A percentile compares a stretch with the other conserved stretches of the same genome.
Evolutionary conservation across 2,329 filamentous ascomycete species (phyloP).

Genomic region (Monosporascus sp.): DNA sequence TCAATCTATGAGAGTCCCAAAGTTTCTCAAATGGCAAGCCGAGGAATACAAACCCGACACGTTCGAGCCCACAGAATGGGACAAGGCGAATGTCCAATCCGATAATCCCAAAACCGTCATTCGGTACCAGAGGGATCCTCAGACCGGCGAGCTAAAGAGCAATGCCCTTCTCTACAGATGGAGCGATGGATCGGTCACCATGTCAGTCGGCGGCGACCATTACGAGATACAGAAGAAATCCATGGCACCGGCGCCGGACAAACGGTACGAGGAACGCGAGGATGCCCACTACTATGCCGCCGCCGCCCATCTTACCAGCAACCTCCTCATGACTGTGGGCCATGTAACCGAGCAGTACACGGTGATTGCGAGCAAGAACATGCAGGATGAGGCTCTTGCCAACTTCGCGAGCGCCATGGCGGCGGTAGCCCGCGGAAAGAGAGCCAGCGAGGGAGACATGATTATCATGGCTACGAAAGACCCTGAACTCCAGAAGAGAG

Average conservation of each 20-base stretch:
- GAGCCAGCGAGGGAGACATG: slow-evolving; percentile 51
- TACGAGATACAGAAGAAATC: slow-evolving; percentile 68
- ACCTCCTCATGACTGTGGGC: slow-evolving; percentile 65
- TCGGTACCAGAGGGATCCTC: slow-evolving; percentile 62
- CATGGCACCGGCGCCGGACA: slow-evolving; percentile 56
- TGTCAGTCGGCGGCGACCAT: slow-evolving; percentile 70
- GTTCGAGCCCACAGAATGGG: slow-evolving; percentile 56
- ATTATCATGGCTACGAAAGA: slow-evolving; percentile 68
- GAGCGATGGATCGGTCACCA: slow-evolving; percentile 73
- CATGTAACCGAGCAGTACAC: slow-evolving; percentile 70
- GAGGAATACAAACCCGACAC: slow-evolving; percentile 59
- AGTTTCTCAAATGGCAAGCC: slow-evolving; percentile 66
- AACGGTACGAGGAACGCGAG: slow-evolving; percentile 59
- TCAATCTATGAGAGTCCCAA: slow-evolving; percentile 64
- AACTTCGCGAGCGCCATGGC: slow-evolving; percentile 63
- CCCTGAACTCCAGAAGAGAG: slow-evolving; percentile 67
- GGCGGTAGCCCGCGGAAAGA: slow-evolving; percentile 51
- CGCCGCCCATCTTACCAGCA: slow-evolving; percentile 62
- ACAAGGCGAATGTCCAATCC: slow-evolving; percentile 47
- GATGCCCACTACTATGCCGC: slow-evolving; percentile 74
- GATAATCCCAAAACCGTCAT: slow-evolving; percentile 58
- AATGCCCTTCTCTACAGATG: slow-evolving; percentile 71
- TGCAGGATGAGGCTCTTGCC: slow-evolving; percentile 66
- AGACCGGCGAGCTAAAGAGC: slow-evolving; percentile 62
- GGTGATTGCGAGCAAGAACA: slow-evolving; percentile 60